Evolutionary conservation across 2,329 filamentous ascomycete genomes (phyloP).

Genomic region (Podosphaera leucotricha): DNA sequence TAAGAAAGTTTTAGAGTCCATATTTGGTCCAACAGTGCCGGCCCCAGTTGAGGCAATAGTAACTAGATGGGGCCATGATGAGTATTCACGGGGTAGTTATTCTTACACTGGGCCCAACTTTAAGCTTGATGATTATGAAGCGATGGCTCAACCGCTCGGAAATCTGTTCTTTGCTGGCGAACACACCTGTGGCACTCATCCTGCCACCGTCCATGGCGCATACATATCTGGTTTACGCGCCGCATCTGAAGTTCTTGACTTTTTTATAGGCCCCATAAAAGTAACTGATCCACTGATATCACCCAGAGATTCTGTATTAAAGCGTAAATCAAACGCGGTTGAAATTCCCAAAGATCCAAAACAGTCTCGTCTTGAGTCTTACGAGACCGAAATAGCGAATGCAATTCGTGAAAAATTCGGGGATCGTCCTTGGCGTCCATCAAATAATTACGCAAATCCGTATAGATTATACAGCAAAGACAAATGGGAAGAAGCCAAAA

Average conservation of each 20-base stretch:
- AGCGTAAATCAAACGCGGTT: slow-evolving; percentile 25
- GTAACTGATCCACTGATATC: slow-evolving; percentile 54
- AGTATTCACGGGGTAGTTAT: slow-evolving; percentile 82
- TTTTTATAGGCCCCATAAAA: slow-evolving; percentile 58
- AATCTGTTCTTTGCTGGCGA: slow-evolving; percentile 91
- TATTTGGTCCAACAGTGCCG: slow-evolving; percentile 51
- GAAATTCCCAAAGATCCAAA: slow-evolving; percentile 23
- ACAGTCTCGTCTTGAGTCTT: slow-evolving; percentile 29
- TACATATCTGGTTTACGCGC: slow-evolving; percentile 83
- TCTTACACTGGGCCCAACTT: slow-evolving; percentile 77
- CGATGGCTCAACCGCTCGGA: slow-evolving; percentile 64
- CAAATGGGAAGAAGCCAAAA: slow-evolving; percentile 38
- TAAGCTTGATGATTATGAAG: slow-evolving; percentile 68
- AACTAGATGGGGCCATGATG: slow-evolving; percentile 78
- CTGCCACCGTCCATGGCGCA: slow-evolving; percentile 88
- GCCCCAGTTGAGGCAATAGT: slow-evolving; percentile 66
- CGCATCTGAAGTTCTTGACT: slow-evolving; percentile 63
- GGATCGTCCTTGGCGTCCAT: slow-evolving; percentile 47
- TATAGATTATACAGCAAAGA: slow-evolving; percentile 77
- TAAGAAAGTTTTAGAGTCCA: slow-evolving; percentile 48
- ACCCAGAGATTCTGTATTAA: slow-evolving; percentile 30
- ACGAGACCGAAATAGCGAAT: slow-evolving; percentile 29
- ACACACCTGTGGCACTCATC: slow-evolving; percentile 86
- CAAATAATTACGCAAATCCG: slow-evolving; percentile 55
- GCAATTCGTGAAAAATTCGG: slow-evolving; percentile 37